Percentiles rank a stretch among this genome's conserved stretches.
Conservation (phyloP, 352 stramenopile species). For the Thalassiosira ordinaria region DNA sequence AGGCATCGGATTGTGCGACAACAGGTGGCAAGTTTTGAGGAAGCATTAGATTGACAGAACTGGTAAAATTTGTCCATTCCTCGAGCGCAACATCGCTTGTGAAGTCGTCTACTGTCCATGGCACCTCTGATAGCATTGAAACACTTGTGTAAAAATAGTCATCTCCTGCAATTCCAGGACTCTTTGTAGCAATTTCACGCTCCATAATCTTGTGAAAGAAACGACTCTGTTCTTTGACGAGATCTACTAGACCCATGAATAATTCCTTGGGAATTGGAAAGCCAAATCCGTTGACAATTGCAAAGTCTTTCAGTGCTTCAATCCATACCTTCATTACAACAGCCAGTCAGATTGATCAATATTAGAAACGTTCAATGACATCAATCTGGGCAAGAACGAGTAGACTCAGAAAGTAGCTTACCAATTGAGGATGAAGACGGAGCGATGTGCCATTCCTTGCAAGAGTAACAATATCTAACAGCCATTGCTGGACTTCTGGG, state of each 20-base stretch:
- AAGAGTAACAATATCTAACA: conserved; percentile 29
- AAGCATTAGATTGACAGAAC: conserved; percentile 24
- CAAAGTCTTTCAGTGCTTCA: conserved; percentile 39
- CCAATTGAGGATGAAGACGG: conserved; percentile 14
- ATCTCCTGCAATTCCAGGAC: conserved; percentile 30
- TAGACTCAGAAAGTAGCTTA: too few relatives aligned
- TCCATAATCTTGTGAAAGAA: conserved; percentile 21
- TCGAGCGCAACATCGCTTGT: conserved; percentile 5
- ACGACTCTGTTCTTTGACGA: conserved; percentile 21
- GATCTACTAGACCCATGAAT: conserved; percentile 29
- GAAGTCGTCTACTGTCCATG: not conserved
- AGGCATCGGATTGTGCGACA: conserved; percentile 1
- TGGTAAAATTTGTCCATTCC: conserved; percentile 24
- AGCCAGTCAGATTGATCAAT: too few relatives aligned
- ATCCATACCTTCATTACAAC: too few relatives aligned
- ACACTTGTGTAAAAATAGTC: conserved; percentile 36
- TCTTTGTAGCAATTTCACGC: conserved; percentile 33
- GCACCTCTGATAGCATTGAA: conserved; percentile 28
- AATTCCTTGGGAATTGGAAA: conserved; percentile 46
- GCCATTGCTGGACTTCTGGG: conserved; percentile 25
- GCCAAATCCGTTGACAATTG: conserved; percentile 28
- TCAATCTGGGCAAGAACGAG: too few relatives aligned
- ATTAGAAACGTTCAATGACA: too few relatives aligned
- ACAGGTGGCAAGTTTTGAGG: conserved; percentile 26
- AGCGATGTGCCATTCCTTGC: conserved; percentile 18